A percentile compares a stretch with the other conserved stretches of the same genome.
phyloP scores from a whole-genome alignment of 2,329 filamentous ascomycete species.

The Penicillium sp. region DNA sequence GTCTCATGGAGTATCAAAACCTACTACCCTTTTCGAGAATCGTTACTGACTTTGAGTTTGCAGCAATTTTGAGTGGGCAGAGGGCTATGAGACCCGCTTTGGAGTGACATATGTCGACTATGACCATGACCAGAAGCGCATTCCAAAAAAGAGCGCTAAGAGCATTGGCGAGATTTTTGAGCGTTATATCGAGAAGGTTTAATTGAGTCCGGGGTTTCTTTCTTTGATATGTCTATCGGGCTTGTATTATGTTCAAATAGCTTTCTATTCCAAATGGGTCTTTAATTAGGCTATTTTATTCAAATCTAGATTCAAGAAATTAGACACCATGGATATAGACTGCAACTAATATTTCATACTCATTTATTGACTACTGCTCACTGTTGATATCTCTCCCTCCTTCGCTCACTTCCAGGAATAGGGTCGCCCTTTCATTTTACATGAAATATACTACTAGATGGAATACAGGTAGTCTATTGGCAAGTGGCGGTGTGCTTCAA shows the following conservation, averaged over 20 bases:
- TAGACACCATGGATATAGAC: too few relatives aligned
- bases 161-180: constrained; percentile 73
- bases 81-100: constrained; percentile 85
- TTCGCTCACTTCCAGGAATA: too few relatives aligned
- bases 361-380: too few relatives aligned
- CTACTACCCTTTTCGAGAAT: background rate
- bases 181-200: constrained; percentile 67
- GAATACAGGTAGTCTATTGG: too few relatives aligned
- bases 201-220: constrained; percentile 6
- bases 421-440: too few relatives aligned
- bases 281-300: too few relatives aligned
- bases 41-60: background rate
- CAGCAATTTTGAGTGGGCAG: constrained; percentile 88
- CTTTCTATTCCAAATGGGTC: too few relatives aligned
- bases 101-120: constrained; percentile 86
- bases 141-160: constrained; percentile 82
- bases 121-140: constrained; percentile 73
- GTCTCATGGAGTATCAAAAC: constrained; percentile 70
- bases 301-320: too few relatives aligned
- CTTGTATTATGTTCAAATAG: background rate
- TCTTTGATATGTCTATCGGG: background rate
- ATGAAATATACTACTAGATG: too few relatives aligned
- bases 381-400: too few relatives aligned
- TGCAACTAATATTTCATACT: too few relatives aligned
- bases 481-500: too few relatives aligned